Conservation (phyloP, 2,329 filamentous ascomycete species). For the Penicillium polonicum region DNA sequence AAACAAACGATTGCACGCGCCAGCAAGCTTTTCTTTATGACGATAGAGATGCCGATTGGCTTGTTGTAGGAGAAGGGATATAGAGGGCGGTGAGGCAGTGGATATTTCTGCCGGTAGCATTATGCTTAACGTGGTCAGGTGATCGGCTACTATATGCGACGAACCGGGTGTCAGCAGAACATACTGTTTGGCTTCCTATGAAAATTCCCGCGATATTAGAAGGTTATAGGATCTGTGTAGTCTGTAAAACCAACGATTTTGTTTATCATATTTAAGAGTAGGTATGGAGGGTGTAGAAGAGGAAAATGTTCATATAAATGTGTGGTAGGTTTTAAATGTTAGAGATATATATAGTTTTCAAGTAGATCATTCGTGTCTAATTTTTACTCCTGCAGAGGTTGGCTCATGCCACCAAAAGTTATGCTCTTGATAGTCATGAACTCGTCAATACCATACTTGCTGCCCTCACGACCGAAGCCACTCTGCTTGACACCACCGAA, state of each 20-base stretch:
- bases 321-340: background rate
- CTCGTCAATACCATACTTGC: slow-evolving; percentile 73
- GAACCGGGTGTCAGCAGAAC: no score
- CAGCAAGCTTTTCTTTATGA: background rate
- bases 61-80: slow-evolving; percentile 4
- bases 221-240: background rate
- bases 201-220: background rate
- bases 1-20: background rate
- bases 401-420: slow-evolving; percentile 62
- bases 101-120: background rate
- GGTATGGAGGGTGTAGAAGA: background rate
- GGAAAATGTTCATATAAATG: background rate
- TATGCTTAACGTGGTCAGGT: background rate
- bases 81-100: background rate
- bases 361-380: background rate
- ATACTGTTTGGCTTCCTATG: background rate
- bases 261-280: background rate
- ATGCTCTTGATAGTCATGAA: slow-evolving; percentile 73
- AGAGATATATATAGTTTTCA: background rate
- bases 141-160: background rate
- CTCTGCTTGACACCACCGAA: slow-evolving; percentile 83
- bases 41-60: background rate
- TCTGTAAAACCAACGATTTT: background rate
- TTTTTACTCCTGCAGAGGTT: slow-evolving; percentile 51
- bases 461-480: slow-evolving; percentile 77